A percentile compares a stretch with the other conserved stretches of the same genome.
These are phyloP conservation scores for Isatis lusitanica DNA, from an alignment of 441 rosid species.

Conservation along the genomic window DNA sequence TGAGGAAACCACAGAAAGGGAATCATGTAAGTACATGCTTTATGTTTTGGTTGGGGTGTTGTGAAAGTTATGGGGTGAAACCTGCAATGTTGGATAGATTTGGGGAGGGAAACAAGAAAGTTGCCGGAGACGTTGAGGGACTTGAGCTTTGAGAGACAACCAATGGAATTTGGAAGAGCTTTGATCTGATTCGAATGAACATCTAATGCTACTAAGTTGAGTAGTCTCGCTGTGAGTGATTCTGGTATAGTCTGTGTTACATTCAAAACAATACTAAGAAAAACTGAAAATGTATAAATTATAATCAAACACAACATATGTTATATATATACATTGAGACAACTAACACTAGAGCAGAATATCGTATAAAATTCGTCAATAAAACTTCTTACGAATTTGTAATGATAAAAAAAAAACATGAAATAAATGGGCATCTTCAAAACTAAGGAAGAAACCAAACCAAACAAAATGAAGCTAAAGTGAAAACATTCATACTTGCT, in stretches of 20 bases:
- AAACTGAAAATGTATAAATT: background rate
- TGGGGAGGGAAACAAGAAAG: constrained; percentile 62
- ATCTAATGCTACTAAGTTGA: constrained; percentile 73
- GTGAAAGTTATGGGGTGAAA: constrained; percentile 25
- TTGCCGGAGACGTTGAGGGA: constrained; percentile 77
- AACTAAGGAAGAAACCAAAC: too few relatives aligned
- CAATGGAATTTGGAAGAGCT: constrained; percentile 78
- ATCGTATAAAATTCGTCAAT: too few relatives aligned
- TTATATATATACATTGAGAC: too few relatives aligned
- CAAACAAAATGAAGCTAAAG: too few relatives aligned
- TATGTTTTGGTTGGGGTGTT: background rate
- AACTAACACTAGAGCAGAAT: too few relatives aligned
- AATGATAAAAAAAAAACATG: too few relatives aligned
- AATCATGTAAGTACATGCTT: background rate
- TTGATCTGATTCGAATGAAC: constrained; percentile 83
- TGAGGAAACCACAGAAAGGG: constrained; percentile 19
- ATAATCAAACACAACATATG: too few relatives aligned
- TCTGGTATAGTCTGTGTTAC: constrained; percentile 72
- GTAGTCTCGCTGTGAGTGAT: constrained; percentile 74
- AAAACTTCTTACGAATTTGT: too few relatives aligned
- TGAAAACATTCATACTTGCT: background rate
- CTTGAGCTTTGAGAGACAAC: constrained; percentile 85
- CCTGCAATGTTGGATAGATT: constrained; percentile 84
- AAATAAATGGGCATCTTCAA: too few relatives aligned
- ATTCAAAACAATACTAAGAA: background rate